Conservation (phyloP, 2,329 filamentous ascomycete genomes). For the Cladosporium colombiae region DNA sequence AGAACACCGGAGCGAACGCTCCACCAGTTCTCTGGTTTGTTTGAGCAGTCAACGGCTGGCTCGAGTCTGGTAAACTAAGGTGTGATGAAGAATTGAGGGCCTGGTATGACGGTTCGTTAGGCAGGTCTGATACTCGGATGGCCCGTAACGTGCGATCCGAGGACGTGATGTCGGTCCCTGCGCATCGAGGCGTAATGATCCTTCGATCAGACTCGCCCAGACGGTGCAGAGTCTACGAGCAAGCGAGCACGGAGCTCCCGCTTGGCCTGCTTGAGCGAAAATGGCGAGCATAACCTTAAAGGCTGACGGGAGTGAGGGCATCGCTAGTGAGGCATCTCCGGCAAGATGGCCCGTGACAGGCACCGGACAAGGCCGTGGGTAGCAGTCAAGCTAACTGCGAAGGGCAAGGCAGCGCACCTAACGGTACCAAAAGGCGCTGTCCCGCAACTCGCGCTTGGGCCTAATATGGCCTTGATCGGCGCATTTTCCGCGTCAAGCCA, state of each 20-base stretch:
- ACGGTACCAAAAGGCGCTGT: background rate
- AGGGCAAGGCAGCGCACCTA: background rate
- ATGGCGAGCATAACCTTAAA: slow-evolving; percentile 5
- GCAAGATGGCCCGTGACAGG: background rate
- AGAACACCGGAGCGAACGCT: background rate
- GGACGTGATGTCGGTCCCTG: slow-evolving; percentile 5
- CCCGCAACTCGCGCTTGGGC: background rate
- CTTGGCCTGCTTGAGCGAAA: background rate
- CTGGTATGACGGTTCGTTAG: background rate
- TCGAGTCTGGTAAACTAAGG: background rate
- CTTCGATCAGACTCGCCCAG: slow-evolving; percentile 12
- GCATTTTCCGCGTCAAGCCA: background rate
- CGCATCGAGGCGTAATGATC: slow-evolving; percentile 16
- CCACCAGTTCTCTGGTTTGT: background rate
- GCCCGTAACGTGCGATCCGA: background rate
- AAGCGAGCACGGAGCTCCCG: slow-evolving; percentile 3
- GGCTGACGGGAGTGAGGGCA: background rate
- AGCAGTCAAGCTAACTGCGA: background rate
- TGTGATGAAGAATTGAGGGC: background rate
- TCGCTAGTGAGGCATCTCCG: background rate
- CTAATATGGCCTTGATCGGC: background rate
- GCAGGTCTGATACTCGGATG: background rate
- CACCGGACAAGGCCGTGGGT: background rate
- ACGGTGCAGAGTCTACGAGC: background rate
- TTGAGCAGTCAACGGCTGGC: background rate